Percentiles rank a stretch among this genome's conserved stretches.
Evolutionary conservation across 768 basidiomycete species (phyloP).

Genomic region (Rhodocollybia butyracea): DNA sequence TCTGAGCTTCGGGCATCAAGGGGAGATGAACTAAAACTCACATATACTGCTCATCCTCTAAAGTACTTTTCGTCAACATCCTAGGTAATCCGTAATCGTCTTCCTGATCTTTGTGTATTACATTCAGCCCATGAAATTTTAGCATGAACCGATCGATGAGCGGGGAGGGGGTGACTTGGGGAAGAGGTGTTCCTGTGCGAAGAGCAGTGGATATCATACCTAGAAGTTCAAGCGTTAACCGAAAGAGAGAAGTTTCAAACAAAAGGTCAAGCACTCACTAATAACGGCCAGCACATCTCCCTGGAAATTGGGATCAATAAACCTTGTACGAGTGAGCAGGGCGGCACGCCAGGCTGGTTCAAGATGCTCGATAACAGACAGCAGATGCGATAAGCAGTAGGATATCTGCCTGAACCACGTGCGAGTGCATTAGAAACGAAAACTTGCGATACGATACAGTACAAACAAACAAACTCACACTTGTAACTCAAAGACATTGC

Average conservation of each 20-base stretch:
- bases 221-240: slow-evolving; percentile 19
- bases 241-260: slow-evolving; percentile 1
- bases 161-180: slow-evolving; percentile 85
- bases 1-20: not conserved
- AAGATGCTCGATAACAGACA: slow-evolving; percentile 68
- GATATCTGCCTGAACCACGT: slow-evolving; percentile 53
- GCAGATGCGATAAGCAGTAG: slow-evolving; percentile 66
- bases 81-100: slow-evolving; percentile 74
- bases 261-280: slow-evolving; percentile 39
- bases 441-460: not conserved
- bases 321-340: slow-evolving; percentile 68
- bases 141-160: slow-evolving; percentile 47
- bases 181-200: slow-evolving; percentile 69
- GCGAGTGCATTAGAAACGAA: not conserved
- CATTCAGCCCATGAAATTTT: slow-evolving; percentile 55
- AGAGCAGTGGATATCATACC: slow-evolving; percentile 77
- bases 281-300: slow-evolving; percentile 84
- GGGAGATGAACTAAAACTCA: slow-evolving; percentile 28
- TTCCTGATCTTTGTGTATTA: slow-evolving; percentile 68
- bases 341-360: slow-evolving; percentile 78
- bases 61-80: slow-evolving; percentile 65
- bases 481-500: slow-evolving; percentile 64
- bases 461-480: slow-evolving; percentile 39
- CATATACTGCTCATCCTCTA: slow-evolving; percentile 78
- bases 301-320: slow-evolving; percentile 78